Percentiles rank a stretch among this genome's conserved stretches.
Conservation (phyloP, 495 filamentous ascomycete species). For the Daldinia decipiens region DNA sequence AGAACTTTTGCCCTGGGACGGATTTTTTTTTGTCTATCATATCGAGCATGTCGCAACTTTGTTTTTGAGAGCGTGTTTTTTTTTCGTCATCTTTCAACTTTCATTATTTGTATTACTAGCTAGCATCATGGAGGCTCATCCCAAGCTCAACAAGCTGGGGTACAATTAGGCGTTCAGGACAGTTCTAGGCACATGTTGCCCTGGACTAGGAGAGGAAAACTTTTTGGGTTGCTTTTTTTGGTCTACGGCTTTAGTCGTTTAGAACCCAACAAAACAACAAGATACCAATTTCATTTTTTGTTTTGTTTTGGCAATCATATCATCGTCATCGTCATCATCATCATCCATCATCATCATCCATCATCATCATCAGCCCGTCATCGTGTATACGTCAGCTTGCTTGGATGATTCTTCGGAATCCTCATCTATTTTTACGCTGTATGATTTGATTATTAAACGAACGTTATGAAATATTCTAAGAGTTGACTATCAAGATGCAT, state of each 20-base stretch:
- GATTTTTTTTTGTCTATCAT: conserved; percentile 9
- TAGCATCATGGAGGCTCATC: conserved; percentile 28
- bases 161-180: conserved; percentile 25
- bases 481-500: conserved; percentile 19
- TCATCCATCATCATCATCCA: background rate
- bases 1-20: conserved; percentile 33
- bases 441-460: conserved; percentile 6
- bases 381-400: conserved; percentile 7
- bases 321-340: conserved; percentile 3
- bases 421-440: conserved; percentile 6
- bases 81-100: conserved; percentile 14
- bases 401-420: background rate
- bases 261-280: conserved; percentile 24
- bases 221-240: conserved; percentile 12
- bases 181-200: conserved; percentile 4
- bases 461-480: background rate
- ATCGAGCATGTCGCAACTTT: conserved; percentile 20
- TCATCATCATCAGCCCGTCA: conserved; percentile 14
- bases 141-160: conserved; percentile 6
- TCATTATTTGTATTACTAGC: conserved; percentile 25
- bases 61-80: conserved; percentile 17
- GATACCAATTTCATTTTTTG: conserved; percentile 2
- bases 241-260: conserved; percentile 17
- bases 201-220: conserved; percentile 17
- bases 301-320: background rate